A percentile compares a stretch with the other conserved stretches of the same genome.
phyloP scores from a whole-genome alignment of 768 basidiomycete species.

The Auricularia cornea region DNA sequence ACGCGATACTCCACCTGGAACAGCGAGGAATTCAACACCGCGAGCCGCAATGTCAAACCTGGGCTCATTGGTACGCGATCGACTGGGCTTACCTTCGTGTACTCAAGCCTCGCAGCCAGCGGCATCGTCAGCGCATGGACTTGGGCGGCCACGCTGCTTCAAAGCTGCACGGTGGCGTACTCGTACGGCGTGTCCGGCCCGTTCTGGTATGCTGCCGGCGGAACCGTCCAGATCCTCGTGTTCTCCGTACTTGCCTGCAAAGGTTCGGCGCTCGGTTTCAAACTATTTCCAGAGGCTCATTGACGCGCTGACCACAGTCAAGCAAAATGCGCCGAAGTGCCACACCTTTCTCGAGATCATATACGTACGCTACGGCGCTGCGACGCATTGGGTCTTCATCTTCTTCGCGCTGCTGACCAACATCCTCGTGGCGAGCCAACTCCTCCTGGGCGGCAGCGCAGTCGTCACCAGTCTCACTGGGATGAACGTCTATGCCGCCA shows the following conservation, averaged over 20 bases:
- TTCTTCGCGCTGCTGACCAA: constrained; percentile 46
- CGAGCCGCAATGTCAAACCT: constrained; percentile 1
- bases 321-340: constrained; percentile 50
- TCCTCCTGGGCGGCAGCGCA: constrained; percentile 41
- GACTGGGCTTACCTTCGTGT: neutral
- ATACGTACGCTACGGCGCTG: constrained; percentile 39
- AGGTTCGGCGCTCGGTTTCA: neutral
- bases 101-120: neutral
- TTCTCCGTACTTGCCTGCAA: constrained; percentile 33
- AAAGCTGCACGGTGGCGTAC: constrained; percentile 45
- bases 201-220: constrained; percentile 40
- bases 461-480: constrained; percentile 38
- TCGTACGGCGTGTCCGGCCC: neutral
- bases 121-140: constrained; percentile 42
- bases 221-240: constrained; percentile 44
- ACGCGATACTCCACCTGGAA: constrained; percentile 37
- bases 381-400: constrained; percentile 40
- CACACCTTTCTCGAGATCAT: constrained; percentile 55
- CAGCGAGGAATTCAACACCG: constrained; percentile 35
- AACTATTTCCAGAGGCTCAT: neutral
- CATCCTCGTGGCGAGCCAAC: constrained; percentile 41
- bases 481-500: constrained; percentile 37
- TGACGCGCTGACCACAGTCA: constrained; percentile 23
- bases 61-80: neutral
- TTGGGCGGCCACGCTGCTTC: constrained; percentile 49